These are phyloP conservation scores for Termitomyces sp. DNA, from an alignment of 768 basidiomycete genomes.

Conservation along the genomic window DNA sequence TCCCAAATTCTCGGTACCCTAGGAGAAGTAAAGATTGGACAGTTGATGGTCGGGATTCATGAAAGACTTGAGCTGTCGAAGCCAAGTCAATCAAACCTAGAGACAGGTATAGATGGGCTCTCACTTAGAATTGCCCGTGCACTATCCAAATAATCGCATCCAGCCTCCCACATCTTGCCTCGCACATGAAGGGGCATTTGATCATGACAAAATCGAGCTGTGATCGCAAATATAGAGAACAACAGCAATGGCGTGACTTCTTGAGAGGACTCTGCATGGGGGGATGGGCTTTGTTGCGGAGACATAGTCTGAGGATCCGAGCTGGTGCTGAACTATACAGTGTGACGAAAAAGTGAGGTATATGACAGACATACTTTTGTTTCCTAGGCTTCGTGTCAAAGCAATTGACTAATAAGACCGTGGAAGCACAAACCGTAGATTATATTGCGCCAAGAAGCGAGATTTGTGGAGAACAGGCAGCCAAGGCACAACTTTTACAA, in stretches of 20 bases:
- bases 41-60: conserved; percentile 64
- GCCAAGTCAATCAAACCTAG: conserved; percentile 2
- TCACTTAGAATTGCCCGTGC: conserved; percentile 63
- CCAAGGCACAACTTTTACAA: conserved; percentile 60
- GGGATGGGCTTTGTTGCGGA: conserved; percentile 23
- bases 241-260: conserved; percentile 64
- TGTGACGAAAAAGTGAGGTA: not conserved
- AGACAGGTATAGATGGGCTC: conserved; percentile 10
- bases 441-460: conserved; percentile 62
- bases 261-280: conserved; percentile 52
- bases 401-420: not conserved
- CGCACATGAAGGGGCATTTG: conserved; percentile 37
- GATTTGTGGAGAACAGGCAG: conserved; percentile 73
- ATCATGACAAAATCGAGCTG: conserved; percentile 63
- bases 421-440: conserved; percentile 33
- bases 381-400: conserved; percentile 9
- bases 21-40: conserved; percentile 78
- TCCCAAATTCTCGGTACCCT: conserved; percentile 82
- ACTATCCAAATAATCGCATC: conserved; percentile 54
- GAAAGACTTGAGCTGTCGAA: conserved; percentile 50
- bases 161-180: conserved; percentile 68
- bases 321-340: not conserved
- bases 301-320: conserved; percentile 16
- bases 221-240: conserved; percentile 75
- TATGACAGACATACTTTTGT: conserved; percentile 9